Evolutionary conservation across 305 asterid species (phyloP).

Genomic region (Lippia alba): DNA sequence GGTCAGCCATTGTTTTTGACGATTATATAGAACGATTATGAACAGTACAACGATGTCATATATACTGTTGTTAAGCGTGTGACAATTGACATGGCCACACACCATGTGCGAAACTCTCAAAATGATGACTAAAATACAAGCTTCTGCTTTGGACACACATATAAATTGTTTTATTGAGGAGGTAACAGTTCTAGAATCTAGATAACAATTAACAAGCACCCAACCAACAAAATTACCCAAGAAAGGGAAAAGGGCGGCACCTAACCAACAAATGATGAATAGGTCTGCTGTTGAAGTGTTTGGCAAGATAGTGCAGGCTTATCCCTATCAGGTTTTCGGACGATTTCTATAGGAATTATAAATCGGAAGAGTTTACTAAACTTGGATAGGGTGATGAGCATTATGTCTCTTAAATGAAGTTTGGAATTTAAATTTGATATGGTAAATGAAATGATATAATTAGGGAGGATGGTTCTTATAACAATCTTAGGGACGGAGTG

Average conservation of each 20-base stretch:
- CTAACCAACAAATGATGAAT: constrained; percentile 24
- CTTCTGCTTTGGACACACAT: constrained; percentile 9
- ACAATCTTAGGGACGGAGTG: too few species aligned
- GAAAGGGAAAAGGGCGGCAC: too few species aligned
- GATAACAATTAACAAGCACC: neutral
- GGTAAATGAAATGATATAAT: too few species aligned
- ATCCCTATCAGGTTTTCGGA: neutral
- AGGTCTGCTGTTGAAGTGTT: constrained; percentile 10
- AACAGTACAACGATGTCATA: neutral
- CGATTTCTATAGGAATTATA: neutral
- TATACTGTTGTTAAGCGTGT: constrained; percentile 19
- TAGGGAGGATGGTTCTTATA: too few species aligned
- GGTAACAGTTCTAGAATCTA: constrained; percentile 15
- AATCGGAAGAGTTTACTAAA: too few species aligned
- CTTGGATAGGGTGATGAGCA: too few species aligned
- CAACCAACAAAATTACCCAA: constrained; percentile 25
- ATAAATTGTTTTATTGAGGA: neutral
- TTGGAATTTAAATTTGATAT: too few species aligned
- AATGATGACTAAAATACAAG: constrained; percentile 15
- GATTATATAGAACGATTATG: constrained; percentile 2
- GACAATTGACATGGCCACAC: constrained; percentile 28
- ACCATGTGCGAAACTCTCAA: constrained; percentile 38
- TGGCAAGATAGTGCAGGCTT: constrained; percentile 18
- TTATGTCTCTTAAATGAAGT: too few species aligned
- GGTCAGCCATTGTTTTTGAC: constrained; percentile 36